These are phyloP conservation scores for Suillus paluster DNA, from an alignment of 768 basidiomycete genomes.

Conservation along the genomic window DNA sequence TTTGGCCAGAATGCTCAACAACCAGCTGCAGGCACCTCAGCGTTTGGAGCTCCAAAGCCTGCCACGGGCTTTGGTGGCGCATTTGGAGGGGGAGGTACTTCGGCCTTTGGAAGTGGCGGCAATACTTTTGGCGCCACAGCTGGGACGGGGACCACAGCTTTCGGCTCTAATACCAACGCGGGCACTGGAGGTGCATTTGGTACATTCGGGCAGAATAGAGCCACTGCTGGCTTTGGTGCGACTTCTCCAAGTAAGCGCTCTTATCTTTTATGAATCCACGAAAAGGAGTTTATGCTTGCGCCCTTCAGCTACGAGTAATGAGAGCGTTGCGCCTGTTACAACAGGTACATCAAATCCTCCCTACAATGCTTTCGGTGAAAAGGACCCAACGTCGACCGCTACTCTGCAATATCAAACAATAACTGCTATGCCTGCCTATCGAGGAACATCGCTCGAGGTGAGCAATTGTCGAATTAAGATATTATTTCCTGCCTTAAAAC, in stretches of 20 bases:
- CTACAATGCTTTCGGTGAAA: constrained; percentile 64
- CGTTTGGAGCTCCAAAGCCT: constrained; percentile 74
- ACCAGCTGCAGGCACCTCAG: constrained; percentile 41
- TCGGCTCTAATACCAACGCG: constrained; percentile 36
- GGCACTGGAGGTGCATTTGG: constrained; percentile 46
- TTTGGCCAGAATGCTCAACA: constrained; percentile 46
- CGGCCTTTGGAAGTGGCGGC: constrained; percentile 51
- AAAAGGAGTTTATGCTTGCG: constrained; percentile 15
- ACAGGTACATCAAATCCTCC: constrained; percentile 73
- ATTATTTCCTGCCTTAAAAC: constrained; percentile 12
- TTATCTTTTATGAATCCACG: constrained; percentile 11
- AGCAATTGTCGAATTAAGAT: constrained; percentile 24
- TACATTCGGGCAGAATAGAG: constrained; percentile 61
- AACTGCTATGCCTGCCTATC: constrained; percentile 77
- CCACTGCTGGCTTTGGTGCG: constrained; percentile 48
- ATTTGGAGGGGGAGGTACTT: constrained; percentile 60
- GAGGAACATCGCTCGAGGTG: constrained; percentile 79
- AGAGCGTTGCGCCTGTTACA: constrained; percentile 48
- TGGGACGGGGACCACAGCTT: constrained; percentile 38
- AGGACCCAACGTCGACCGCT: constrained; percentile 55
- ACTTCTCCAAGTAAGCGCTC: constrained; percentile 37
- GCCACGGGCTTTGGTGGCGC: constrained; percentile 71
- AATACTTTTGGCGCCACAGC: constrained; percentile 45
- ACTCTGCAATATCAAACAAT: constrained; percentile 80
- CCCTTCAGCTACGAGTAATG: constrained; percentile 35